Evolutionary conservation across 306 rosid species (phyloP).

Genomic region (Carpinus fangiana): DNA sequence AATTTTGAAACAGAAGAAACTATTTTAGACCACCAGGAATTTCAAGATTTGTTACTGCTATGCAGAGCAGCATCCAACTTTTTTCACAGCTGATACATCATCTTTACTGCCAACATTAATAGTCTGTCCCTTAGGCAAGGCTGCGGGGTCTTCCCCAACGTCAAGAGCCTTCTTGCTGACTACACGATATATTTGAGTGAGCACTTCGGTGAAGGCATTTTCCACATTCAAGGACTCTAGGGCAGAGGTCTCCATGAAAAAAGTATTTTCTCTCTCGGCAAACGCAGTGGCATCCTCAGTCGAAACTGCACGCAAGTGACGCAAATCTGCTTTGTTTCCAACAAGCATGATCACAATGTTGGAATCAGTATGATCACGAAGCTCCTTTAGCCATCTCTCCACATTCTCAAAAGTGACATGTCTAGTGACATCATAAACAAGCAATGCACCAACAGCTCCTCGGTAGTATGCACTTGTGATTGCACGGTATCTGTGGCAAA

Average conservation of each 20-base stretch:
- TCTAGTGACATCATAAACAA: conserved; percentile 81
- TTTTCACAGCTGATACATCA: conserved; percentile 76
- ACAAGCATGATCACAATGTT: conserved; percentile 84
- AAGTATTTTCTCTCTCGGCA: conserved; percentile 67
- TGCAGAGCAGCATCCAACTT: conserved; percentile 71
- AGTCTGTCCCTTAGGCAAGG: conserved; percentile 78
- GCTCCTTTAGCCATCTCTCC: conserved; percentile 87
- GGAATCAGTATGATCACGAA: conserved; percentile 79
- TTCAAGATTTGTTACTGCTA: conserved; percentile 33
- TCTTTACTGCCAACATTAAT: conserved; percentile 67
- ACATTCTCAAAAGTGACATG: conserved; percentile 75
- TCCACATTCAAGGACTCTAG: conserved; percentile 78
- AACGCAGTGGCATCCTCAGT: conserved; percentile 62
- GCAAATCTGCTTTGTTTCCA: conserved; percentile 85
- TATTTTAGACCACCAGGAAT: conserved; percentile 9
- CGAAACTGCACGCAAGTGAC: conserved; percentile 70
- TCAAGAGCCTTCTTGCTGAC: conserved; percentile 79
- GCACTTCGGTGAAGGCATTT: conserved; percentile 77
- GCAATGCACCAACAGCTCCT: conserved; percentile 85
- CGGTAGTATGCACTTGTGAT: conserved; percentile 82
- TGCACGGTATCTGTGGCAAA: conserved; percentile 65
- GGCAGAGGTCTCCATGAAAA: conserved; percentile 87
- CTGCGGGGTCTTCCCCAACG: conserved; percentile 73
- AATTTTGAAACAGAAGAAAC: conserved; percentile 22
- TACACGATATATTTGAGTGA: conserved; percentile 67